Evolutionary conservation across 2,329 filamentous ascomycete genomes (phyloP), one percentile per base, ranked within the genome.

Genomic region (Diaporthe humulicola): DNA sequence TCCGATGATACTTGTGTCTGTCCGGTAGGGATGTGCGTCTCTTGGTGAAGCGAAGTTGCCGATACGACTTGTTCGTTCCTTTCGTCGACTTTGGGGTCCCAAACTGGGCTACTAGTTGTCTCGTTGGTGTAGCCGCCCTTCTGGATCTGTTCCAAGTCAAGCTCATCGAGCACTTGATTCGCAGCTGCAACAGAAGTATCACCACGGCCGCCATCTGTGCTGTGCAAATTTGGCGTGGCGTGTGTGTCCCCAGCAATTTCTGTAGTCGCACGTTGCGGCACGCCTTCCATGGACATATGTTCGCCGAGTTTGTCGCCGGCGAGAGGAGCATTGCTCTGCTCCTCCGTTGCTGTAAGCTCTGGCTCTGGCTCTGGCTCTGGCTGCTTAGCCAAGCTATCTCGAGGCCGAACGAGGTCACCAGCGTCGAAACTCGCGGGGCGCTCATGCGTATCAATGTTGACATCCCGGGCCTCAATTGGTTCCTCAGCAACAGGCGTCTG

Each of bases 401-500:
- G 67, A 40, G 73, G n/a, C 7, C 30, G 38, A 58, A 15, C 58
- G n/a, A 36, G 30, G 19, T 42, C 28, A n/a, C 5, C 17, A 25
- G 33, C 38, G 22, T 66, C 52, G 30, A 50, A 28, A 17, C 2
- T 28, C 15, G 25, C 19, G 4, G 10, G 10, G 56, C 40, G 28
- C 22, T 42, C 36, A 14, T 56, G 25, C 28, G 42, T 22, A 25
- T 36, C 69, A 17, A 67, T 64, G 15, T 36, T 40, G 19, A 38
- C 4, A 22, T 28, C 64, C 42, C 17, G 40, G 25, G 60, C 54
- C 40, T 74, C 69, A 60, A 67, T 48, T 33, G 70, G 33, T 40
- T 74, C 64, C 33, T 71, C 52, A 10, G 30, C 58, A n/a, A 52
- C n/a, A 30, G 74, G 74, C 7, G 77, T 75, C 2, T 71, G 73